These are phyloP conservation scores for Boletus patriciae DNA, from an alignment of 768 basidiomycete genomes.

Conservation along the genomic window DNA sequence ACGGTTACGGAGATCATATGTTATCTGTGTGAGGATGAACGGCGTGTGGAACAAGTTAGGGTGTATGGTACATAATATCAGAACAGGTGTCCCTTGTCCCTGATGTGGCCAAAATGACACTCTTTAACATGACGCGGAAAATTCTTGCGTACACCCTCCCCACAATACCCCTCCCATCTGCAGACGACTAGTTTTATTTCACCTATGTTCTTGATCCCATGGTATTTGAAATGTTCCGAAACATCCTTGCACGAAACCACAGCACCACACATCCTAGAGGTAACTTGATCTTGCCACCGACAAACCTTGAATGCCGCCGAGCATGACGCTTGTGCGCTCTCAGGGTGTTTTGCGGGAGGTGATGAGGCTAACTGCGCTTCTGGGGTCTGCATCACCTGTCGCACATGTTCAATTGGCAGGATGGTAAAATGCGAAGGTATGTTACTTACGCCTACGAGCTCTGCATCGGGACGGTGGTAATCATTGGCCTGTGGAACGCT, in stretches of 20 bases:
- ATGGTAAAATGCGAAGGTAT: neutral
- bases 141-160: neutral
- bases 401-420: neutral
- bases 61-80: neutral
- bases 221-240: neutral
- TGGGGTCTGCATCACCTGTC: neutral
- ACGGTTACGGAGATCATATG: neutral
- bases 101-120: neutral
- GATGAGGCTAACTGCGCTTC: neutral
- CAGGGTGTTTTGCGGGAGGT: neutral
- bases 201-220: neutral
- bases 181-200: neutral
- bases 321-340: neutral
- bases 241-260: neutral
- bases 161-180: neutral
- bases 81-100: neutral
- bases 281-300: neutral
- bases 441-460: neutral
- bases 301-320: neutral
- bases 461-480: neutral
- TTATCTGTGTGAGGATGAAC: neutral
- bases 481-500: neutral
- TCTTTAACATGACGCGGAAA: conserved; percentile 3
- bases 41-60: neutral
- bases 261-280: neutral